Evolutionary conservation across 495 filamentous ascomycete species (phyloP), one percentile per base, ranked within the genome.

Genomic region (Penicillium lividum): DNA sequence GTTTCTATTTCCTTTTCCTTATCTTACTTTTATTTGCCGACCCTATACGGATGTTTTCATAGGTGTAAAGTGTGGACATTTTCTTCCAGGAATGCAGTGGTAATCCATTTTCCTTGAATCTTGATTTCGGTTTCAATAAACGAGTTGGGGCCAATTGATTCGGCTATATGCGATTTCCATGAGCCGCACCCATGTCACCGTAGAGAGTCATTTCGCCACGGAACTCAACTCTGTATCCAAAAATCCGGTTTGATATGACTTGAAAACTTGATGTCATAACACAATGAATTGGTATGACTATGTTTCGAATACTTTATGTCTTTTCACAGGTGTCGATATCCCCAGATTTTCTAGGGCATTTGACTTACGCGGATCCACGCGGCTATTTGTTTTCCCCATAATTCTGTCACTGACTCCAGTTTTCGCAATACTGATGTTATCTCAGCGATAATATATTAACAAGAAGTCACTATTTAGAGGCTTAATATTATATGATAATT

Each of bases 31-130:
- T 64, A 58, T 66, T 70, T 57, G 63, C 66, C 61, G 61, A 67
- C 58, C 66, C 66, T 62, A 60, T 65, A 66, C 54, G 71, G 70
- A 77, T 77, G 74, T 77, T 73, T 75, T 66, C 65, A 75, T 77
- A 76, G 73, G 74, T 77, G 74, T 77, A 77, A 74, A 77, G 74
- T 73, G 72, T 75, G 73, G 62, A 71, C 65, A 64, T 69, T 71
- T 60, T 73, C 56, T 67, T 64, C 57, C 60, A 62, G 60, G 62
- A 67, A 68, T 68, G 67, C 60, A 67, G 51, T 69, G 51, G 54
- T 62, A 56, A 55, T 67, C 58, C 57, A 62, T 42, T 67, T 57
- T 54, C 59, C 46, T 63, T 48, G 38, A 60, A 34, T 31, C 43
- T 53, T 52, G 31, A 36, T 38, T 40, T 22, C 44, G 22, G 2